Evolutionary conservation across 495 filamentous ascomycete genomes (phyloP), one percentile per base, ranked within the genome.

Genomic region (Penicillium crystallinum): DNA sequence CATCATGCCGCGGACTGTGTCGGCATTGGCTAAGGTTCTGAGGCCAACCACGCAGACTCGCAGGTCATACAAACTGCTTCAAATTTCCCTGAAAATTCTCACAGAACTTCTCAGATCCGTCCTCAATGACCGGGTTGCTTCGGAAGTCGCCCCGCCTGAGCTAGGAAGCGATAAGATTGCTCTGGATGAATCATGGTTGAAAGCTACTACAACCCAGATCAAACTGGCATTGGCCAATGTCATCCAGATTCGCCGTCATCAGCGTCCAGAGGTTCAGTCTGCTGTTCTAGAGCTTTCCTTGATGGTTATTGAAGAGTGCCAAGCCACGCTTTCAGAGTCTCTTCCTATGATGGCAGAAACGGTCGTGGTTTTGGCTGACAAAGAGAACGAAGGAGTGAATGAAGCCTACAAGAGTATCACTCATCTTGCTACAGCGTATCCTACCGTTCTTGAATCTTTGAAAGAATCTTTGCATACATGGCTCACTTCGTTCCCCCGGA

Each of bases 1-100:
- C 42, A 91, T 97, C 56, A 80, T 97, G 58, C 93, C 93, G 7
- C 89, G 95, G 7, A 90, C 90, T 3, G 83, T 96, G 1, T 96
- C 92, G 7, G 79, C 83, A 6, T 64, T 99, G 40, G 86, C 84
- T 10, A 91, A 85, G 66, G 72, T 87, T 14, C 68, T 97, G 29
- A 84, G 84, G 23, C 82, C 86, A 0, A 84, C 81, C 1, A 81
- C 80, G 6, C 80, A 82, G 47, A 71, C 74, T 50, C 85, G 85
- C 50, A 76, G 81, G 15, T 81, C 84, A 44, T 84, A 78, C 53
- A 81, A 73, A 54, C 74, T 92, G 1, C 70, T 97, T 7, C 70
- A 82, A 4, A 64, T 59, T 19, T 83, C 81, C 19, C 66, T 97
- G 14, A 69, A 77, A 4, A 68, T 82, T 0, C 67, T 97, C 14